Conservation (phyloP, 2,329 filamentous ascomycete species). For the Rutstroemia sp. region DNA sequence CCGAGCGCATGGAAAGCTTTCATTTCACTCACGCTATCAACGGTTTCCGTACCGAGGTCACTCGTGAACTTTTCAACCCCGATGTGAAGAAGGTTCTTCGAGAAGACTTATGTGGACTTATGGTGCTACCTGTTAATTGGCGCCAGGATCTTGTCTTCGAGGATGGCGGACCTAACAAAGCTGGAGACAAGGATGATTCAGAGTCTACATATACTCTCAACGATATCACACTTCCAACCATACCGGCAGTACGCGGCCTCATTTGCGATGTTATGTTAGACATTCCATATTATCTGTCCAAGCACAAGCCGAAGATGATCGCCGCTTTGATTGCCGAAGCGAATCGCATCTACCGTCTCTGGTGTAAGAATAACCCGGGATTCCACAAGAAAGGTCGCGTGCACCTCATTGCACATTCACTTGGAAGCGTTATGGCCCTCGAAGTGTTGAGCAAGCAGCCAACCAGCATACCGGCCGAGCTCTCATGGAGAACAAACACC, state of each 20-base stretch:
- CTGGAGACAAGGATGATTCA: conserved; percentile 45
- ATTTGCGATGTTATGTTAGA: conserved; percentile 98
- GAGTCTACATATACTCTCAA: conserved; percentile 63
- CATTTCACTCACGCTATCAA: conserved; percentile 98
- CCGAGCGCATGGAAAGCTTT: conserved; percentile 89
- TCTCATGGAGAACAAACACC: conserved; percentile 34
- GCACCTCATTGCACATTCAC: conserved; percentile 86
- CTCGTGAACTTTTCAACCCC: conserved; percentile 70
- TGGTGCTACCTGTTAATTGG: conserved; percentile 95
- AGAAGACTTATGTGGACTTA: conserved; percentile 75
- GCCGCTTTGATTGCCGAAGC: conserved; percentile 81
- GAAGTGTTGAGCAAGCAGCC: conserved; percentile 89
- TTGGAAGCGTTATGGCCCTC: conserved; percentile 90
- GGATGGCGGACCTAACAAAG: conserved; percentile 58
- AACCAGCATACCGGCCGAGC: conserved; percentile 48
- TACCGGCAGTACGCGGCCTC: conserved; percentile 86
- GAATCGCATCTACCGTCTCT: conserved; percentile 90
- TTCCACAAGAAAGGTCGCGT: conserved; percentile 77
- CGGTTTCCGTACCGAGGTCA: conserved; percentile 76
- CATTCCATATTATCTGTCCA: conserved; percentile 94
- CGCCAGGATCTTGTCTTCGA: conserved; percentile 82
- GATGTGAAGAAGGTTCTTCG: conserved; percentile 70
- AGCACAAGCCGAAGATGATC: conserved; percentile 94
- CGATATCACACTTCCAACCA: conserved; percentile 85
- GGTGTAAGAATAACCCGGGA: conserved; percentile 87